Evolutionary conservation across 1,139 yeast genomes (phyloP).

Genomic region (Yamadazyma epiphylla): DNA sequence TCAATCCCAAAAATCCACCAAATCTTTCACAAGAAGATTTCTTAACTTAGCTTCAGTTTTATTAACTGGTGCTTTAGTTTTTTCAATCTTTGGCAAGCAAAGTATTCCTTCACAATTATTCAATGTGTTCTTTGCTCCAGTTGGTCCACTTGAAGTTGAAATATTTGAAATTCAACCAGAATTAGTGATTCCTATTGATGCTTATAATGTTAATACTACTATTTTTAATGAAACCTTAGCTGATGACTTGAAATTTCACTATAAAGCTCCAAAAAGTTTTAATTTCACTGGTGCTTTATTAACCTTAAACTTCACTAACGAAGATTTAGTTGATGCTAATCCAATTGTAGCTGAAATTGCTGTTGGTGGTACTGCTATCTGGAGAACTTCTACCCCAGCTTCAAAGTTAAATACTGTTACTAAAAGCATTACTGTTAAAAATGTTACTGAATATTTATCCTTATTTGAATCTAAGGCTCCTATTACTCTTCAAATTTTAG

Average conservation of each 20-base stretch:
- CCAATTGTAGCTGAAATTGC: conserved; percentile 17
- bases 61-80: neutral
- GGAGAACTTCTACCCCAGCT: conserved; percentile 24
- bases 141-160: conserved; percentile 8
- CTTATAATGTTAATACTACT: conserved; percentile 8
- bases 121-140: conserved; percentile 6
- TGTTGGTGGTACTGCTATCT: conserved; percentile 17
- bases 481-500: conserved; percentile 14
- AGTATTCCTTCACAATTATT: conserved; percentile 1
- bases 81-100: neutral
- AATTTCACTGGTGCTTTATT: conserved; percentile 19
- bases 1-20: neutral
- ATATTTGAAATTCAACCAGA: conserved; percentile 18
- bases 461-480: conserved; percentile 13
- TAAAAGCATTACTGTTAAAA: conserved; percentile 16
- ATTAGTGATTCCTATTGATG: conserved; percentile 9
- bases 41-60: neutral
- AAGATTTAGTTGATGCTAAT: conserved; percentile 11
- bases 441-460: conserved; percentile 17
- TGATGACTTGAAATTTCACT: conserved; percentile 12
- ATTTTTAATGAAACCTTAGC: conserved; percentile 14
- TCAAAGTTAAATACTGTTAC: conserved; percentile 13
- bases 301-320: conserved; percentile 19
- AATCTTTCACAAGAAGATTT: conserved; percentile 1
- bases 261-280: conserved; percentile 13